Evolutionary conservation across 2,329 filamentous ascomycete genomes (phyloP), one percentile per base, ranked within the genome.

Genomic region (Fusarium fracticaudum): DNA sequence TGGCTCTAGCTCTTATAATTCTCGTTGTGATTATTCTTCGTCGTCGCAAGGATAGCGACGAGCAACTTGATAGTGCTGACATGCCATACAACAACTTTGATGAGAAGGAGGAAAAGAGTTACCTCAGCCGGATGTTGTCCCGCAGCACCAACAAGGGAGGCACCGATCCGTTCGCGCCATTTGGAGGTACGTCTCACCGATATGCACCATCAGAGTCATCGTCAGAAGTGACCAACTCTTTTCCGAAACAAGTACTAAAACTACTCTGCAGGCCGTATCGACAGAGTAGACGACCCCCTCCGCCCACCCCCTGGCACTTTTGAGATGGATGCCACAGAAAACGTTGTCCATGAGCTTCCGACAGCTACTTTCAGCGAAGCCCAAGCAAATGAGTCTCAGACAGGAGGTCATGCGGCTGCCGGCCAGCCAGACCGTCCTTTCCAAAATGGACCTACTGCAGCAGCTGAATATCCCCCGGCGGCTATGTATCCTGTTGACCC

Each of bases 141-240:
- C 78, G 80, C 40, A 78, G 77, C 15, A 78, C 77, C 13, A 79
- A 67, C 22, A 76, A 76, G 43, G 74, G 67, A 41, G 75, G 67
- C 64, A 63, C 69, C 48, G 84, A 85, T 59, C 81, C 84, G 5
- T 86, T 86, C 75, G 84, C 83, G 4, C 81, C 83, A 17, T 86
- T 86, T 79, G 84, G 85, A 80, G 85, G 86, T 86, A 76, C 77
- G 80, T 69, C 43, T 59, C 38, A 45, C 59, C 31, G 45, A 37
- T 65, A 37, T 44, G 60, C 53, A 29, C 38, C 43, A 55, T 51
- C 55, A 40, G 43, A 59, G 48, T 58, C 47, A 38, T 48, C 50
- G 65, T 40, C 53, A 31, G 31, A 62, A 43, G 50, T 48, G 18
- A 20, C 40, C n/a, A 26, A 47, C n/a, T n/a, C 26, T 14, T 51